Conservation (phyloP, 495 filamentous ascomycete genomes). For the Jackrogersella multiformis region DNA sequence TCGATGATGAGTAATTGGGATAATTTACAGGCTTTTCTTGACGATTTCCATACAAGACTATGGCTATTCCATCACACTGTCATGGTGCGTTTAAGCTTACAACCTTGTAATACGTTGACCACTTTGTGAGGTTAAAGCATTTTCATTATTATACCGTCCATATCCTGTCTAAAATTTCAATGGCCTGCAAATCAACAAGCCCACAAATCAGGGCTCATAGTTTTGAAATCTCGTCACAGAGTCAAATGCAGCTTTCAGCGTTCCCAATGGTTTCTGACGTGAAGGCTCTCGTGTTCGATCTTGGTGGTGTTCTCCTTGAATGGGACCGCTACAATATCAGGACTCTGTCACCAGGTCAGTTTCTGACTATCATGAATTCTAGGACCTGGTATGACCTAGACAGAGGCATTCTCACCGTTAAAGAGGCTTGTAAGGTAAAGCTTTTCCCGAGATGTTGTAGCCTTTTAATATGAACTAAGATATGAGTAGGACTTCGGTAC, state of each 20-base stretch:
- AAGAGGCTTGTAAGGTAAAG: slow-evolving; percentile 19
- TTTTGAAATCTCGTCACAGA: neutral
- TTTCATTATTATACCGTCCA: neutral
- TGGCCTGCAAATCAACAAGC: neutral
- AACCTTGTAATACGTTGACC: neutral
- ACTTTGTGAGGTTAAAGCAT: neutral
- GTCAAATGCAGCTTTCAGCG: neutral
- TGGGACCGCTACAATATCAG: slow-evolving; percentile 4
- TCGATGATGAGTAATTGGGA: neutral
- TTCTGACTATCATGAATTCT: slow-evolving; percentile 11
- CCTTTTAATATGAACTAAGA: slow-evolving; percentile 3
- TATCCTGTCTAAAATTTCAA: neutral
- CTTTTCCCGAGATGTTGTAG: neutral
- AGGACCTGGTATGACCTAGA: slow-evolving; percentile 12
- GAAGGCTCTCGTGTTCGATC: slow-evolving; percentile 22
- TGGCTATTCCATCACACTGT: neutral
- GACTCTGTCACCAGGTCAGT: slow-evolving; percentile 2
- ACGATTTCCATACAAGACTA: neutral
- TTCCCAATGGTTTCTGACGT: slow-evolving; percentile 4
- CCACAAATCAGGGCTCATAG: neutral
- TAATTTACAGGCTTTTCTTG: neutral
- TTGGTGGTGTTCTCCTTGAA: slow-evolving; percentile 22
- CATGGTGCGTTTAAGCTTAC: neutral
- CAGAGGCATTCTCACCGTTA: slow-evolving; percentile 1
- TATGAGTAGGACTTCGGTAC: slow-evolving; percentile 2